phyloP scores from a whole-genome alignment of 495 filamentous ascomycete genomes.

The Lophium mytilinum region DNA sequence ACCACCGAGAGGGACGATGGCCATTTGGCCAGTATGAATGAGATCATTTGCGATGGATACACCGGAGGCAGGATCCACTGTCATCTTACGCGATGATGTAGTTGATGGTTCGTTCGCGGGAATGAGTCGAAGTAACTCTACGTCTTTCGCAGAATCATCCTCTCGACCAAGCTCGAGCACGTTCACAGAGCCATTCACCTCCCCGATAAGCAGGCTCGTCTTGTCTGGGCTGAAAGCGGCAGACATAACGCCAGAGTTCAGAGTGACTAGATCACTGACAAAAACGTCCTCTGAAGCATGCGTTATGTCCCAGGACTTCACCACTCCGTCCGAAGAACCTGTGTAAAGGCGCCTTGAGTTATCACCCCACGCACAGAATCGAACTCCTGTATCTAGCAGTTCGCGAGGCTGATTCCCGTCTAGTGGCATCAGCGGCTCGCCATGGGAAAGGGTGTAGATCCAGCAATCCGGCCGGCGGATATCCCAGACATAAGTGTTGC shows the following conservation, averaged over 20 bases:
- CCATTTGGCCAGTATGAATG: slow-evolving; percentile 19
- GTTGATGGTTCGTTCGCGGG: not conserved
- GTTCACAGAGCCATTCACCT: slow-evolving; percentile 64
- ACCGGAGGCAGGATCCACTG: slow-evolving; percentile 2
- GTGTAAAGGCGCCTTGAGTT: slow-evolving; percentile 67
- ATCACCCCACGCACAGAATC: slow-evolving; percentile 71
- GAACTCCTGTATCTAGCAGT: slow-evolving; percentile 69
- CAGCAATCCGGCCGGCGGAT: slow-evolving; percentile 46
- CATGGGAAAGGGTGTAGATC: slow-evolving; percentile 64
- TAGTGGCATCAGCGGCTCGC: slow-evolving; percentile 54
- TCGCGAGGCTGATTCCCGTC: slow-evolving; percentile 51
- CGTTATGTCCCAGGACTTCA: slow-evolving; percentile 79
- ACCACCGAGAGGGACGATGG: slow-evolving; percentile 25
- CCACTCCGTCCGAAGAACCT: slow-evolving; percentile 79
- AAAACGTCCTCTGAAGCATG: slow-evolving; percentile 51
- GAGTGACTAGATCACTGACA: slow-evolving; percentile 49
- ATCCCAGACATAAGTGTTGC: slow-evolving; percentile 81
- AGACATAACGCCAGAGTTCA: slow-evolving; percentile 48
- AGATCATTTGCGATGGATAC: slow-evolving; percentile 16
- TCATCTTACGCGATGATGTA: not conserved
- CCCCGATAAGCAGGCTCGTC: slow-evolving; percentile 64
- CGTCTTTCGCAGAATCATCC: slow-evolving; percentile 16
- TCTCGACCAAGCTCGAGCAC: slow-evolving; percentile 42
- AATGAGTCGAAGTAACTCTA: slow-evolving; percentile 16
- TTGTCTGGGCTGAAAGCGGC: slow-evolving; percentile 69